Percentiles rank a stretch among this genome's conserved stretches.
phyloP scores from a whole-genome alignment of 306 rosid genomes.

The Urtica urens region DNA sequence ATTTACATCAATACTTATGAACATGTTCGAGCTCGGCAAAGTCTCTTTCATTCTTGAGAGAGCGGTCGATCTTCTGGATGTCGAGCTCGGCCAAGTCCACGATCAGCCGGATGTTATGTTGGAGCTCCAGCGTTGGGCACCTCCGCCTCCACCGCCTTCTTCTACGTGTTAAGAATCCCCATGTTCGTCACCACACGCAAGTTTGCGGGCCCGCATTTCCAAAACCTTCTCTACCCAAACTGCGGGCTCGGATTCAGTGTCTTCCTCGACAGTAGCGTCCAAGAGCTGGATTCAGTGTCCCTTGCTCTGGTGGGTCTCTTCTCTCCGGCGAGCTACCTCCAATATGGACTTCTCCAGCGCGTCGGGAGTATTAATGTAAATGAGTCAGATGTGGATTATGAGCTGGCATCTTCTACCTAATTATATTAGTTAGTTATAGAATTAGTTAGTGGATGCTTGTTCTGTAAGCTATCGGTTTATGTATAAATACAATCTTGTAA shows the following conservation, averaged over 20 bases:
- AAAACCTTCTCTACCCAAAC: conserved; percentile 60
- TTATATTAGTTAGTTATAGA: too few relatives aligned
- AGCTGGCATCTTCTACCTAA: too few relatives aligned
- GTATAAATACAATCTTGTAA: too few relatives aligned
- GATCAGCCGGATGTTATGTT: conserved; percentile 36
- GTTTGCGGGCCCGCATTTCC: conserved; percentile 57
- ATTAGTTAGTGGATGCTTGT: too few relatives aligned
- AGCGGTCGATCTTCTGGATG: conserved; percentile 41
- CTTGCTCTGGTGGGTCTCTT: conserved; percentile 44
- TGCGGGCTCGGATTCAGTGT: too few relatives aligned
- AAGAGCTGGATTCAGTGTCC: too few relatives aligned
- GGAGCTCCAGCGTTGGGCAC: conserved; percentile 49
- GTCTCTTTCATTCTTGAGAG: conserved; percentile 56
- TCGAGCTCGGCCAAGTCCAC: conserved; percentile 40
- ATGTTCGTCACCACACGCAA: conserved; percentile 37
- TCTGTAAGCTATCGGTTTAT: too few relatives aligned
- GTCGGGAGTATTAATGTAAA: too few relatives aligned
- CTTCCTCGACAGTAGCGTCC: conserved; percentile 66
- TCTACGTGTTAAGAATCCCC: conserved; percentile 44
- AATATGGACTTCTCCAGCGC: conserved; percentile 69
- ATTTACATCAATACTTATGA: too few relatives aligned
- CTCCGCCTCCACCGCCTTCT: conserved; percentile 28
- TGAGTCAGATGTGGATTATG: too few relatives aligned
- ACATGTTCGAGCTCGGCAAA: too few relatives aligned
- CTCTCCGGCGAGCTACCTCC: conserved; percentile 77